Evolutionary conservation across 441 rosid genomes (phyloP).

Genomic region (Erodium trifolium): DNA sequence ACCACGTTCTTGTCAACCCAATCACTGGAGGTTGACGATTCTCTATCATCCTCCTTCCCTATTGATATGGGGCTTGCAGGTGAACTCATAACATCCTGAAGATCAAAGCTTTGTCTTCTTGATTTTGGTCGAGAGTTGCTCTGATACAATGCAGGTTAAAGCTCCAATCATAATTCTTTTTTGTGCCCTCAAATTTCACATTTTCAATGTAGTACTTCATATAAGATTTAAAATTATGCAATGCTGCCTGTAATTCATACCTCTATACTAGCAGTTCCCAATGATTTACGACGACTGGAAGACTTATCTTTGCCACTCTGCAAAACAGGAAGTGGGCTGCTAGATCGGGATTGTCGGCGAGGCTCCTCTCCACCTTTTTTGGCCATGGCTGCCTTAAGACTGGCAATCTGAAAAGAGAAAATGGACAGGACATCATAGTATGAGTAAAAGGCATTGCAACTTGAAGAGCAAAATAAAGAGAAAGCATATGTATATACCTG

Average conservation of each 20-base stretch:
- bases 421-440: neutral
- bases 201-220: neutral
- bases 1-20: slow-evolving; percentile 58
- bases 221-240: neutral
- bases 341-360: slow-evolving; percentile 23
- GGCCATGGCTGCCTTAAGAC: slow-evolving; percentile 5
- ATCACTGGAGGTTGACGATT: slow-evolving; percentile 33
- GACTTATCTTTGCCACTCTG: slow-evolving; percentile 27
- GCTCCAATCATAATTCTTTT: neutral
- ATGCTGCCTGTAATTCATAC: slow-evolving; percentile 22
- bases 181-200: neutral
- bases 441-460: neutral
- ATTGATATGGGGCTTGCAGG: slow-evolving; percentile 27
- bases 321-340: slow-evolving; percentile 41
- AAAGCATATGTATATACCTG: slow-evolving; percentile 39
- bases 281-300: slow-evolving; percentile 27
- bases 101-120: slow-evolving; percentile 48
- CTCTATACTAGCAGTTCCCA: slow-evolving; percentile 37
- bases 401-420: neutral
- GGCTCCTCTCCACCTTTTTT: slow-evolving; percentile 15
- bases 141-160: slow-evolving; percentile 28
- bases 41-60: slow-evolving; percentile 42
- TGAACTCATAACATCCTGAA: slow-evolving; percentile 37
- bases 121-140: slow-evolving; percentile 33
- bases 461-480: neutral